These are phyloP conservation scores for Glutinoglossum americanum DNA, from an alignment of 495 filamentous ascomycete genomes.

Conservation along the genomic window DNA sequence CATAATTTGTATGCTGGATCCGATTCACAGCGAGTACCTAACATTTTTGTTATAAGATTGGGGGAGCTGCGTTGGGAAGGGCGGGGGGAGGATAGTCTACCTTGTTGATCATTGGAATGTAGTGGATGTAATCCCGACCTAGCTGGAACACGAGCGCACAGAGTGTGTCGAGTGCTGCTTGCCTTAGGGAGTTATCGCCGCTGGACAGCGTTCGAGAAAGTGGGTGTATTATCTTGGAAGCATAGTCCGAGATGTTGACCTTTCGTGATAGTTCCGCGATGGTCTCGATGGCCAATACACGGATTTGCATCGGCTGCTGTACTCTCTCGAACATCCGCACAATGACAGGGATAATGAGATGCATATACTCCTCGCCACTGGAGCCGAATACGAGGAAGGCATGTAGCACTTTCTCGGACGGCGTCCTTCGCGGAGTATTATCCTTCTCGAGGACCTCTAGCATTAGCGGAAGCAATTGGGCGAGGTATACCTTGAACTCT, in stretches of 20 bases:
- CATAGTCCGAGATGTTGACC: conserved; percentile 94
- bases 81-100: conserved; percentile 5
- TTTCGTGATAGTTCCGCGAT: conserved; percentile 84
- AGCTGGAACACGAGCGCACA: conserved; percentile 91
- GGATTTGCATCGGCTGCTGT: conserved; percentile 50
- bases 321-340: conserved; percentile 76
- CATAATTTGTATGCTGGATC: conserved; percentile 70
- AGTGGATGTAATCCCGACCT: conserved; percentile 84
- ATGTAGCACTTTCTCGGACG: conserved; percentile 80
- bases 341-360: conserved; percentile 91
- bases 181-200: conserved; percentile 46
- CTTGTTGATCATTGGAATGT: conserved; percentile 78
- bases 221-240: conserved; percentile 83
- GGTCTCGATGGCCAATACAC: conserved; percentile 82
- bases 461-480: conserved; percentile 74
- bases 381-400: conserved; percentile 92
- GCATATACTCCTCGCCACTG: conserved; percentile 95
- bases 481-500: conserved; percentile 91
- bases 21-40: conserved; percentile 36
- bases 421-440: conserved; percentile 40
- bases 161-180: conserved; percentile 83
- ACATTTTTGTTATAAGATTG: not conserved
- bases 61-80: too few relatives aligned
- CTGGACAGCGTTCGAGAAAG: conserved; percentile 56
- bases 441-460: conserved; percentile 82